Percentiles rank a stretch among this genome's conserved stretches.
phyloP scores from a whole-genome alignment of 1,139 yeast genomes.

The Candida sojae region DNA sequence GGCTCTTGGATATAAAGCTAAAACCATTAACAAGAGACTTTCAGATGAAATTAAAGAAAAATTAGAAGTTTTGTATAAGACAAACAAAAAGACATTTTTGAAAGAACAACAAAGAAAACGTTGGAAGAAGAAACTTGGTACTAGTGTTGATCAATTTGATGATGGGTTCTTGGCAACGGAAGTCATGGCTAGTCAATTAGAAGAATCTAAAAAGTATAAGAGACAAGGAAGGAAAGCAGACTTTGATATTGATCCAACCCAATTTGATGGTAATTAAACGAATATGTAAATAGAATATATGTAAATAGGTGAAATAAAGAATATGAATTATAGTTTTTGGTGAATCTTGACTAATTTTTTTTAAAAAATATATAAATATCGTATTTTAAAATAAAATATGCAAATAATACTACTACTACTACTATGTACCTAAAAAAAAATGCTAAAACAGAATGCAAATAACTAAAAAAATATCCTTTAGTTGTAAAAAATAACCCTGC shows the following conservation, averaged over 20 bases:
- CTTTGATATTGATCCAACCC: conserved; percentile 26
- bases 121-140: conserved; percentile 40
- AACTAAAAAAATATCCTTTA: not conserved
- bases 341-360: too few relatives aligned
- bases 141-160: conserved; percentile 32
- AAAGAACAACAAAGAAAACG: conserved; percentile 45
- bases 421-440: not conserved
- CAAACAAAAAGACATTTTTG: conserved; percentile 42
- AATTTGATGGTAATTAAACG: conserved; percentile 25
- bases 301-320: not conserved
- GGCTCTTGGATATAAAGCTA: conserved; percentile 78
- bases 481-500: not conserved
- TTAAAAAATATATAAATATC: not conserved
- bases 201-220: conserved; percentile 34
- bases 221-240: conserved; percentile 33
- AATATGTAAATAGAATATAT: conserved; percentile 3
- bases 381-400: not conserved
- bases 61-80: conserved; percentile 39
- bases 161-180: conserved; percentile 21
- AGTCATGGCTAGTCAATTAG: conserved; percentile 37
- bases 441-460: not conserved
- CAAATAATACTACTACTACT: not conserved
- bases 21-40: conserved; percentile 36
- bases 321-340: too few relatives aligned
- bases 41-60: conserved; percentile 34